A percentile compares a stretch with the other conserved stretches of the same genome.
These are phyloP conservation scores for Misopates orontium DNA, from an alignment of 257 asterid species.

Conservation along the genomic window DNA sequence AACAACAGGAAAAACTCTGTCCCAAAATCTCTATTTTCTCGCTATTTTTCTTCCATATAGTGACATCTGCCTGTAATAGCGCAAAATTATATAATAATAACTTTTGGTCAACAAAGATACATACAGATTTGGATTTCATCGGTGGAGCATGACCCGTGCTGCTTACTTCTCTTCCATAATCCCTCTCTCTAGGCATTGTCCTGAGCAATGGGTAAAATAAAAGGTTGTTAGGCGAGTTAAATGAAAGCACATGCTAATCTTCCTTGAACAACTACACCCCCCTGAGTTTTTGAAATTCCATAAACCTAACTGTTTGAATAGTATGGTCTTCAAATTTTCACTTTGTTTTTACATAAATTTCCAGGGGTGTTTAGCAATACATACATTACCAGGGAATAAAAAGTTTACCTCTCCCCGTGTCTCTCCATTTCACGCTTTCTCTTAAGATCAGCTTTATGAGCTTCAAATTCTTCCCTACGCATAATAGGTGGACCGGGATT, in stretches of 20 bases:
- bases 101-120: conserved; percentile 43
- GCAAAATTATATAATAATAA: conserved; percentile 25
- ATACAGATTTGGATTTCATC: conserved; percentile 76
- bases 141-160: conserved; percentile 58
- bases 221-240: background rate
- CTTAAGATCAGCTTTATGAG: conserved; percentile 77
- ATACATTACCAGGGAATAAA: background rate
- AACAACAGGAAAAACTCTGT: too few species aligned
- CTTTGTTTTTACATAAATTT: background rate
- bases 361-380: background rate
- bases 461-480: conserved; percentile 96
- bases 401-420: conserved; percentile 67
- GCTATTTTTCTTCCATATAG: conserved; percentile 2
- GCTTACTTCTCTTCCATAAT: conserved; percentile 72
- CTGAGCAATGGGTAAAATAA: conserved; percentile 33
- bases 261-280: too few species aligned
- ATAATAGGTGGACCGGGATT: conserved; percentile 69
- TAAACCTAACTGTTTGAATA: too few species aligned
- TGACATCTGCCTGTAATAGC: conserved; percentile 27
- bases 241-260: too few species aligned
- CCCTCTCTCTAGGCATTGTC: conserved; percentile 49
- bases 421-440: conserved; percentile 83
- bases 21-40: conserved; percentile 7
- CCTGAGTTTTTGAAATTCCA: too few species aligned
- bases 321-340: background rate